A percentile compares a stretch with the other conserved stretches of the same genome.
phyloP scores from a whole-genome alignment of 495 filamentous ascomycete species.

The Aspergillus steynii region DNA sequence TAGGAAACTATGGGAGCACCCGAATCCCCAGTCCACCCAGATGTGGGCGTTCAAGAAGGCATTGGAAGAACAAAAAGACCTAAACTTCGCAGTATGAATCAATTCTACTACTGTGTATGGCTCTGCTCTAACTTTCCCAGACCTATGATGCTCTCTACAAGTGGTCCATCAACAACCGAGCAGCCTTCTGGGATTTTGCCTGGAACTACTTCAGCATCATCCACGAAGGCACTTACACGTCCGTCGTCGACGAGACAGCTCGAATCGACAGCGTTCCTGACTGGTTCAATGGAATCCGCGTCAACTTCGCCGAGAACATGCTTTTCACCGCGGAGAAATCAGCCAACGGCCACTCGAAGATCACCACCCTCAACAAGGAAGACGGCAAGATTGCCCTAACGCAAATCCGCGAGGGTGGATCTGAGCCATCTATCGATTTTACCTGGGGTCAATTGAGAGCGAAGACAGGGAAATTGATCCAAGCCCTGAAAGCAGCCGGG shows the following conservation, averaged over 20 bases:
- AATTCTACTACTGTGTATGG: not conserved
- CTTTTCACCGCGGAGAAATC: conserved; percentile 39
- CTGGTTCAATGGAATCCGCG: conserved; percentile 54
- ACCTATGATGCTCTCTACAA: conserved; percentile 62
- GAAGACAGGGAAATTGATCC: conserved; percentile 54
- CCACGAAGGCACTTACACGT: conserved; percentile 56
- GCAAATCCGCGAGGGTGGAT: conserved; percentile 70
- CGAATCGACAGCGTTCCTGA: conserved; percentile 57
- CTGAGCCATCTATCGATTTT: conserved; percentile 50
- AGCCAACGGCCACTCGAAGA: conserved; percentile 45
- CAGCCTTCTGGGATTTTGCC: conserved; percentile 65
- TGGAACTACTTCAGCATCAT: conserved; percentile 62
- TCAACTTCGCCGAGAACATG: conserved; percentile 84
- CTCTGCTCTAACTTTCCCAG: conserved; percentile 8
- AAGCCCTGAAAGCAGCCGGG: conserved; percentile 63
- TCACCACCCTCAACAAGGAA: conserved; percentile 55
- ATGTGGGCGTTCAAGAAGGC: conserved; percentile 59
- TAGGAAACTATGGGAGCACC: conserved; percentile 62
- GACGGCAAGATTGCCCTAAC: conserved; percentile 66
- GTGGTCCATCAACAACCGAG: conserved; percentile 60
- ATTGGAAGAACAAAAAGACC: conserved; percentile 25
- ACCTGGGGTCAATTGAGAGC: conserved; percentile 64
- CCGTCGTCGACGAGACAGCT: conserved; percentile 65
- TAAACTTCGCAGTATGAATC: conserved; percentile 15
- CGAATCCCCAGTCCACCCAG: conserved; percentile 56